Evolutionary conservation across 2,329 filamentous ascomycete species (phyloP), one percentile per base, ranked within the genome.

Genomic region (Colletotrichum camelliae): DNA sequence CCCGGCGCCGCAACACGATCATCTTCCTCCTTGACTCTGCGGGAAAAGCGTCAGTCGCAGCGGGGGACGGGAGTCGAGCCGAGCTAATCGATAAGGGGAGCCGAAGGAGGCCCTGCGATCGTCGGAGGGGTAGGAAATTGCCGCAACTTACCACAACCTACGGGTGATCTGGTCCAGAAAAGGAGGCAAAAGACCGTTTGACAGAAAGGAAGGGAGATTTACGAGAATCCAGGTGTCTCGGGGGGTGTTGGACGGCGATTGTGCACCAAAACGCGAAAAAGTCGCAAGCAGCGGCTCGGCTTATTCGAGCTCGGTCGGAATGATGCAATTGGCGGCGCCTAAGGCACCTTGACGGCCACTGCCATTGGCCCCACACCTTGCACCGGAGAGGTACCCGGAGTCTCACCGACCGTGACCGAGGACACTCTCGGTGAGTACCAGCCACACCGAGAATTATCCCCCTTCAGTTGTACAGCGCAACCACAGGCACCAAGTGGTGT

Each of bases 301-400:
- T 57, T 75, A 65, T 33, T 68, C 70, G 72, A 74, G 52, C 72
- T 75, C 72, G 58, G 58, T 29, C 70, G 58, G 58, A 65, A 76
- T 76, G 74, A 76, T 76, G 74, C 74, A 76, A 74, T 76, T 65
- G 74, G 62, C 18, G 58, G 48, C 57, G 74, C 74, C 74, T 76
- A 39, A 76, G 74, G 70, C 74, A 76, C 74, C 74, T 69, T 69
- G 74, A 74, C 43, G 61, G 72, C 62, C 62, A 7, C 27, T n/a
- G 33, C 33, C 7, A 39, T 67, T 64, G 64, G 64, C 39, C 58
- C 55, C 72, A 72, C 39, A 66, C 52, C 57, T 5, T n/a, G 39
- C 1, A 6, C 66, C 66, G 13, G 4, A 12, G 48, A 31, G 55
- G 55, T 31, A 1, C 7, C 1, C 12, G 21, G n/a, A 15, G 18